Base-by-base conservation (phyloP, 345 rosid species). In the Citrus maxima region DNA sequence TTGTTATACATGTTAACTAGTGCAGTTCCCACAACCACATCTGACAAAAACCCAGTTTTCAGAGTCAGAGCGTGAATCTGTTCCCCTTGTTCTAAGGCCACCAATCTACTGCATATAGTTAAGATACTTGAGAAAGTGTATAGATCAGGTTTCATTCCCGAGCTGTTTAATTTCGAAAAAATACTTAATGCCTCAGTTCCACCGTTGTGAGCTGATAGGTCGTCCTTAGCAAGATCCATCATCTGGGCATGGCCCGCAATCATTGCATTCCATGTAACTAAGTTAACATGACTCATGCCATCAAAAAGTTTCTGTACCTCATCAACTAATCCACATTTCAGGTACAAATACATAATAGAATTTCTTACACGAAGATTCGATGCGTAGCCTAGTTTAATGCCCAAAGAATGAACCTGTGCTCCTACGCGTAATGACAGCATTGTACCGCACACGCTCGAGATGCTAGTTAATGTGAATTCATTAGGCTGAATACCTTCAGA, bases 221-320 rank as follows among this genome's bases (percentile, higher is more conserved):
- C 76, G 76, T 85, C 89, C 64, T 81, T 67, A 18, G 84, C 85
- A 34, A 83, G 75, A 73, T 86, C 85, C 82, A 89, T 86, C 77
- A 86, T 83, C 66, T 86, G 89, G 32, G 86, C 88, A 76, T 86
- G 81, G 77, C 92, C 92, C 22, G 92, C 85, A 10, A 90, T 90
- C 82, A 90, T 79, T 22, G 90, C 84, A 72, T 89, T 90, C 91
- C 88, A 88, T 22, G 92, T 85, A 55, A 90, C 89, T 85, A 87
- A 78, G 84, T 85, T 82, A 66, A 73, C 72, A 54, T 61, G 32
- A 67, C 80, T 82, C 78, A 79, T 75, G 40, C 37, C 77, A 73
- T 77, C 61, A 68, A 89, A 86, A 76, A 87, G 63, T 46, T 74
- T 76, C 55, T 76, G 62, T 12, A 90, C 89, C 78, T 88, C 85